A percentile compares a stretch with the other conserved stretches of the same genome.
phyloP scores from a whole-genome alignment of 257 asterid genomes.

The Gynochthodes officinalis region DNA sequence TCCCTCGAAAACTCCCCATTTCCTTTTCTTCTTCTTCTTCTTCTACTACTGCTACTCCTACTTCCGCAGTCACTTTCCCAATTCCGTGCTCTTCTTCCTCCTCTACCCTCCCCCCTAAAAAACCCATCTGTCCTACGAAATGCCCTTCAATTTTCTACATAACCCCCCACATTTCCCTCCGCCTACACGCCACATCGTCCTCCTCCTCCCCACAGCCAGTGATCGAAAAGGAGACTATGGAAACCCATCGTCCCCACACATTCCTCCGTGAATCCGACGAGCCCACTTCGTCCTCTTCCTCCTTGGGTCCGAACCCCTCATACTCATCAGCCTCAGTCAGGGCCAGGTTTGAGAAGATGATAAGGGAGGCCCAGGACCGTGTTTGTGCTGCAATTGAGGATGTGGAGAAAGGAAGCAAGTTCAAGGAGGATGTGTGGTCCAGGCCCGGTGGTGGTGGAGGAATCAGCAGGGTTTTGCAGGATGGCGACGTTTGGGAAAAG shows the following conservation, averaged over 20 bases:
- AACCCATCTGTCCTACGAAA: not conserved
- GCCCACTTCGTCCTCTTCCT: conserved; percentile 11
- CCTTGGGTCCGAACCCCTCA: not conserved
- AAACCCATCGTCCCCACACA: conserved; percentile 52
- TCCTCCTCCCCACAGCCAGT: conserved; percentile 35
- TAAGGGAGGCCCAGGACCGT: conserved; percentile 76
- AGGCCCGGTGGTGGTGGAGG: conserved; percentile 99
- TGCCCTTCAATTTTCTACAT: not conserved
- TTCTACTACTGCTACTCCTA: no score
- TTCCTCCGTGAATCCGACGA: conserved; percentile 65
- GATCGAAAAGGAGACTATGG: conserved; percentile 65
- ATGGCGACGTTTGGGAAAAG: conserved; percentile 86
- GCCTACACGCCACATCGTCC: conserved; percentile 17
- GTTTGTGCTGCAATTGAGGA: conserved; percentile 76
- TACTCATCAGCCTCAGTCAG: conserved; percentile 40
- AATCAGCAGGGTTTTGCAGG: conserved; percentile 91
- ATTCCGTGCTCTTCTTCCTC: not conserved
- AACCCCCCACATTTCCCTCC: conserved; percentile 1
- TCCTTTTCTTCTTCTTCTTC: conserved; percentile 17
- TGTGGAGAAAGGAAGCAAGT: conserved; percentile 64
- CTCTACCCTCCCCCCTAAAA: not conserved
- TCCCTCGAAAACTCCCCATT: conserved; percentile 22
- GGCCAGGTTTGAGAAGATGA: conserved; percentile 85
- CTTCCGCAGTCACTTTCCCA: no score
- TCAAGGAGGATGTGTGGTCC: conserved; percentile 93